phyloP scores from a whole-genome alignment of 768 basidiomycete species.

The Tulasnella sp. region DNA sequence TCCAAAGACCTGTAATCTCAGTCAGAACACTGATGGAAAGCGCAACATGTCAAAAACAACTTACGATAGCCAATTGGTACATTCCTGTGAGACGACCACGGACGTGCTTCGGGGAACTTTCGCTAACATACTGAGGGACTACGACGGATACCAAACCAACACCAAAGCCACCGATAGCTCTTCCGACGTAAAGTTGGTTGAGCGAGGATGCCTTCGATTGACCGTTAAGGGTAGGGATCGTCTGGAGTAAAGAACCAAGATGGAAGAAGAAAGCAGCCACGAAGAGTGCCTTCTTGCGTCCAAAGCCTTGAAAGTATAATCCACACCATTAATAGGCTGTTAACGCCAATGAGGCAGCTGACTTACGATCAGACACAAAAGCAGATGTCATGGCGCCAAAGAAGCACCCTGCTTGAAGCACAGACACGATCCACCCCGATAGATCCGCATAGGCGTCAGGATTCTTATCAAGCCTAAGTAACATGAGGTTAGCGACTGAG shows the following conservation, averaged over 20 bases:
- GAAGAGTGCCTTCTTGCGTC: slow-evolving; percentile 36
- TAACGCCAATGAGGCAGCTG: slow-evolving; percentile 34
- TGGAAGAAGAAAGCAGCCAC: slow-evolving; percentile 36
- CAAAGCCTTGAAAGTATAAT: slow-evolving; percentile 32
- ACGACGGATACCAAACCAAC: slow-evolving; percentile 21
- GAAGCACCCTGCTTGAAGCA: slow-evolving; percentile 36
- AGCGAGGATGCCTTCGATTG: slow-evolving; percentile 23
- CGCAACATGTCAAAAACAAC: not conserved
- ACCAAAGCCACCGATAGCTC: slow-evolving; percentile 18
- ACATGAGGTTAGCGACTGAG: not conserved
- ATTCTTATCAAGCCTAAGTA: not conserved
- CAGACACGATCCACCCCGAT: slow-evolving; percentile 40
- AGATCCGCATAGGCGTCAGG: slow-evolving; percentile 23
- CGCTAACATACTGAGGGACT: slow-evolving; percentile 40
- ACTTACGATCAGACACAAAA: not conserved
- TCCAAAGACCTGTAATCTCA: not conserved
- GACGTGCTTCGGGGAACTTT: slow-evolving; percentile 36
- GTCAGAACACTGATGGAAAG: not conserved
- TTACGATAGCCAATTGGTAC: slow-evolving; percentile 17
- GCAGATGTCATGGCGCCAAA: not conserved
- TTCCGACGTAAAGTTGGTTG: slow-evolving; percentile 27
- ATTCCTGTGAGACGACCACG: slow-evolving; percentile 36
- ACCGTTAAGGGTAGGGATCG: slow-evolving; percentile 21
- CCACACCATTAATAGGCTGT: slow-evolving; percentile 25
- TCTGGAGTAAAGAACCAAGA: slow-evolving; percentile 38